Base-by-base conservation (phyloP, 305 asterid species). In the Solanum chacoense region DNA sequence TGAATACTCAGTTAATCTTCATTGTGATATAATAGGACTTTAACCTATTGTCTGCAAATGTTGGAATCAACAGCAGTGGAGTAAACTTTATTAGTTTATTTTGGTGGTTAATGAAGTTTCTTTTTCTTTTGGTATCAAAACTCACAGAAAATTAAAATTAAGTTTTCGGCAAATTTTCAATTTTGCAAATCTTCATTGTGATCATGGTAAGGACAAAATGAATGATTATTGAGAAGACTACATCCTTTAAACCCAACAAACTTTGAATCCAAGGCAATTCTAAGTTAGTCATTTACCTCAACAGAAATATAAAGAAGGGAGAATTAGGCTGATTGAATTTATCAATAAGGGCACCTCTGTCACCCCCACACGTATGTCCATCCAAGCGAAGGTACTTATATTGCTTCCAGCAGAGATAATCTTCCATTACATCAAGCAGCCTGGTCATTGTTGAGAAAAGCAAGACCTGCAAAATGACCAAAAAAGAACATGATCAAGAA, bases 341-440 rank as follows among this genome's bases (percentile, higher is more conserved):
- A 2, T 98, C 99, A 85, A 98, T 96, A 89, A 98, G 94, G 87
- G 95, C 97, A 81, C 99, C 99, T 50, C 99, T 96, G 90, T 98
- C 99, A 55, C 99, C 99, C 85, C 99, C 99, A 85, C 96, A 95
- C 90, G 99, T 98, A 90, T 98, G 99, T 20, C 99, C 99, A 92
- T 98, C 99, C 92, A 98, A 93, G 76, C 99, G 98, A 36, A 98
- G 95, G 92, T 98, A 98, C 89, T 84, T 95, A 74, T 96, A 98
- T 88, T 98, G 96, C 93, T 98, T 98, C 99, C 98, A 95, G 97
- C 91, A 89, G 88, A 98, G 98, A 93, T 98, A 98, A 88, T 98
- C 99, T 94, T 98, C 99, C 99, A 98, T 93, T 59, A 98, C 99
- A 94, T 98, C 99, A 92, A 98, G 99, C 80, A 98, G 93, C 92